Evolutionary conservation across 495 filamentous ascomycete species (phyloP).

Genomic region (Annulohypoxylon maeteangense): DNA sequence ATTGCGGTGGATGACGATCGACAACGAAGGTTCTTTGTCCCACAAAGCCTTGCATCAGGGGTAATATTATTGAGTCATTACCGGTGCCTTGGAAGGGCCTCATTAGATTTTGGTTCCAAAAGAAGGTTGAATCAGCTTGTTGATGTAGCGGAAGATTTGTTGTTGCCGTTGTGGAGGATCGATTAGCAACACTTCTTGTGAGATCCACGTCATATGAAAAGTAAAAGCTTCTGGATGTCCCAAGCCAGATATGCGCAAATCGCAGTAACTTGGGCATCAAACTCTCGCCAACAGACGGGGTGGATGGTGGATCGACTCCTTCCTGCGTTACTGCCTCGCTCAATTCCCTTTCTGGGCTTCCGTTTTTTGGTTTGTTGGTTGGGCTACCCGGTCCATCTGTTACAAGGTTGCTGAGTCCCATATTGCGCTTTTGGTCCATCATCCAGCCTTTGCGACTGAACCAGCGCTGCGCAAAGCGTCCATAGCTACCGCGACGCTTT

Average conservation of each 20-base stretch:
- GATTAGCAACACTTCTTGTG: constrained; percentile 70
- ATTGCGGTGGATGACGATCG: constrained; percentile 58
- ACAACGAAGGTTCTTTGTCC: constrained; percentile 84
- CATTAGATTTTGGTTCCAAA: constrained; percentile 87
- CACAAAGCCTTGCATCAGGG: constrained; percentile 94
- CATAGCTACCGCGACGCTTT: constrained; percentile 78
- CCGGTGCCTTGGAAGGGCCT: constrained; percentile 77
- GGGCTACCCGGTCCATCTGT: constrained; percentile 21
- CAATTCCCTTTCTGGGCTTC: constrained; percentile 38
- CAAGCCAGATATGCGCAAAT: constrained; percentile 82
- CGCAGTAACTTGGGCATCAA: constrained; percentile 86
- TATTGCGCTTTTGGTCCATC: constrained; percentile 63
- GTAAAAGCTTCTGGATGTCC: constrained; percentile 83
- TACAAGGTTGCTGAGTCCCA: constrained; percentile 63
- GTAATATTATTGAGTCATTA: constrained; percentile 74
- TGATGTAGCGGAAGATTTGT: constrained; percentile 70
- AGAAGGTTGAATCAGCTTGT: constrained; percentile 82
- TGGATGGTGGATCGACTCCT: constrained; percentile 39
- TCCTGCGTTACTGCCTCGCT: constrained; percentile 49
- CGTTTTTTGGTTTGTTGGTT: constrained; percentile 15
- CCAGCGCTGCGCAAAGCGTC: constrained; percentile 88
- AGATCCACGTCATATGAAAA: constrained; percentile 94
- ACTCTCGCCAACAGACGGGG: constrained; percentile 47
- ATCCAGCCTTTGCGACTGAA: constrained; percentile 85
- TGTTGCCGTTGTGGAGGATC: constrained; percentile 51